Evolutionary conservation across 139 green algal genomes (phyloP).

Genomic region (Edaphochlamys debaryana): DNA sequence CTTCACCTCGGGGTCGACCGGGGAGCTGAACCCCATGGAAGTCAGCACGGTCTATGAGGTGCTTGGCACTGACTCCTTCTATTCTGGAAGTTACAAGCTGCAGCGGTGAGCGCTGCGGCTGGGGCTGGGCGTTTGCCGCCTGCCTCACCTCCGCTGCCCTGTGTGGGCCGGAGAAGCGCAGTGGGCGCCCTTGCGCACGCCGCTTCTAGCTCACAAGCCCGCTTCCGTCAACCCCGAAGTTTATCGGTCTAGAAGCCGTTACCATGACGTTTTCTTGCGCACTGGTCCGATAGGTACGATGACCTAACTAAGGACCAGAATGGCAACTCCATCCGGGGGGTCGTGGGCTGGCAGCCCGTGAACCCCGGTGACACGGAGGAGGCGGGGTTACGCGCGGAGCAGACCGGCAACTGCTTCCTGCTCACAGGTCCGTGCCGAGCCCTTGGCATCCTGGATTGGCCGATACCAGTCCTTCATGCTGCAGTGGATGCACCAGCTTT

Average conservation of each 20-base stretch:
- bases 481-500: too few relatives aligned
- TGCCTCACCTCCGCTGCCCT: background rate
- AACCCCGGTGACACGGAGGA: background rate
- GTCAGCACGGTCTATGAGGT: constrained; percentile 23
- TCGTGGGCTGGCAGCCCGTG: constrained; percentile 19
- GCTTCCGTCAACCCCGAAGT: too few relatives aligned
- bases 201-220: too few relatives aligned
- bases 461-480: too few relatives aligned
- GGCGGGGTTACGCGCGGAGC: background rate
- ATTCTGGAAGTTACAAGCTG: constrained; percentile 25
- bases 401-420: constrained; percentile 42
- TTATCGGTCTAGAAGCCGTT: too few relatives aligned
- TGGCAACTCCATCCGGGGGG: background rate
- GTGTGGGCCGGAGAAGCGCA: too few relatives aligned
- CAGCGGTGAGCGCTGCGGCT: constrained; percentile 1
- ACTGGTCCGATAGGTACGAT: too few relatives aligned
- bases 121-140: background rate
- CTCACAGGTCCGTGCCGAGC: constrained; percentile 30
- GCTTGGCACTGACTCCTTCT: constrained; percentile 40
- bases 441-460: too few relatives aligned
- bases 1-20: background rate
- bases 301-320: constrained; percentile 20
- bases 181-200: background rate
- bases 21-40: background rate
- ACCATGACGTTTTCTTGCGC: background rate